Base-by-base conservation (phyloP, 768 basidiomycete genomes). In the Podaxis mareebaensis region DNA sequence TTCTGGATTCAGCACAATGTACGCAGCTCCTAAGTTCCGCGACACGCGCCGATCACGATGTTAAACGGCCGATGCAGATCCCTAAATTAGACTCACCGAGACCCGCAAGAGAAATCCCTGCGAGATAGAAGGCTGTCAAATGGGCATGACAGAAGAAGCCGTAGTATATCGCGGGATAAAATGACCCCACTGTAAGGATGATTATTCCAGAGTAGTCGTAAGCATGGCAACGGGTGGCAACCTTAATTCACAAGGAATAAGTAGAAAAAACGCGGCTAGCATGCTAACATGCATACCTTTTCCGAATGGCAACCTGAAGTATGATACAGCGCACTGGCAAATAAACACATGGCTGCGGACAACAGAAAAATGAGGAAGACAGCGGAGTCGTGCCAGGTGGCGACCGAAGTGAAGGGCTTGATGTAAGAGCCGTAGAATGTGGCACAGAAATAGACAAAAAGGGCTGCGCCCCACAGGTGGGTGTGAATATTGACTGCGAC, bases 191-290 rank as follows among this genome's bases (percentile, higher is more conserved):
- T 46, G 79, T 92, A 60, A 93, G 81, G 36, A 87, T 81, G 54
- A 90, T 83, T 66, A 96, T 96, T 11, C 95, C 95, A 30, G 90
- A 77, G 73, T 95, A 91, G 74, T 91, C 92, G 51, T 90, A 75
- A 15, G 83, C 80, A 71, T 90, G 84, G 71, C 86, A 93, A 57
- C 76, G 76, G 40, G 79, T 73, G 30, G 84, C 77, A 48, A 89
- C 83, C 90, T 91, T 64, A 30, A 51, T 66, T 40, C 66, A 61
- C 53, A 38, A 57, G 49, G 53, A 60, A 62, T 67, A 30, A 64
- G 55, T 46, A 42, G 33, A 61, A 33, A 69, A 53, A 68, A 67
- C 64, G 65, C 54, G 64, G 61, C 65, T 65, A 67, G 33, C 65
- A 67, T 58, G 63, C 60, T 36, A 67, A 63, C 30, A 30, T 64